phyloP scores from a whole-genome alignment of 2,329 filamentous ascomycete species.

The Ceratocystis ficicola region DNA sequence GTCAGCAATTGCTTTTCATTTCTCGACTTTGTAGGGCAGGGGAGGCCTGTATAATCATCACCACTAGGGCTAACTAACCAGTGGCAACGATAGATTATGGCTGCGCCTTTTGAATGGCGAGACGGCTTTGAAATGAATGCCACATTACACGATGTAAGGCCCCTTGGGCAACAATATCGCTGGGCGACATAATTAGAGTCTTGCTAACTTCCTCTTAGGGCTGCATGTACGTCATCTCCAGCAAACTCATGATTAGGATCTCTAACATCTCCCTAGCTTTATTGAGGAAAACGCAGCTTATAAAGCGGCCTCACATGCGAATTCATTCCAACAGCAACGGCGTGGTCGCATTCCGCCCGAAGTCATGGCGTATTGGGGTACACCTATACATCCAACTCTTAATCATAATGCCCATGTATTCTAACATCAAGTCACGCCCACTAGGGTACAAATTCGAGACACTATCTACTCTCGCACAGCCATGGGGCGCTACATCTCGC shows the following conservation, averaged over 20 bases:
- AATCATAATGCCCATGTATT: not conserved
- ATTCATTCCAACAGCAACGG: slow-evolving; percentile 39
- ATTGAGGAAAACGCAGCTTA: slow-evolving; percentile 80
- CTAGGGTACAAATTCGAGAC: slow-evolving; percentile 95
- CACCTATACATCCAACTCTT: slow-evolving; percentile 9
- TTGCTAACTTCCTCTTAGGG: slow-evolving; percentile 30
- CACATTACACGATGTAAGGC: slow-evolving; percentile 66
- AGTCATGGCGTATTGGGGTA: slow-evolving; percentile 88
- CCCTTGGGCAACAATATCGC: too few relatives aligned
- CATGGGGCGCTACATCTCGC: slow-evolving; percentile 61
- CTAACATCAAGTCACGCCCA: not conserved
- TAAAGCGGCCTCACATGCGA: slow-evolving; percentile 50
- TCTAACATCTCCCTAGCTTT: slow-evolving; percentile 44
- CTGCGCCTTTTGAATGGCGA: slow-evolving; percentile 65
- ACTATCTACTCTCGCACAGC: slow-evolving; percentile 58
- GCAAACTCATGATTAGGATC: not conserved
- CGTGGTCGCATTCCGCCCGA: slow-evolving; percentile 48
- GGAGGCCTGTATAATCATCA: too few relatives aligned
- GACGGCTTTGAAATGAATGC: slow-evolving; percentile 95
- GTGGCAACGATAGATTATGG: slow-evolving; percentile 56
- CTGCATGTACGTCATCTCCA: slow-evolving; percentile 38
- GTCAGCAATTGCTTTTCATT: slow-evolving; percentile 32
- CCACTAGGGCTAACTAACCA: not conserved
- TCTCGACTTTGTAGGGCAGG: not conserved
- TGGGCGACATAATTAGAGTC: not conserved